Percentiles rank a stretch among this genome's conserved stretches.
Evolutionary conservation across 345 rosid genomes (phyloP).

Genomic region (Citrus inodora): DNA sequence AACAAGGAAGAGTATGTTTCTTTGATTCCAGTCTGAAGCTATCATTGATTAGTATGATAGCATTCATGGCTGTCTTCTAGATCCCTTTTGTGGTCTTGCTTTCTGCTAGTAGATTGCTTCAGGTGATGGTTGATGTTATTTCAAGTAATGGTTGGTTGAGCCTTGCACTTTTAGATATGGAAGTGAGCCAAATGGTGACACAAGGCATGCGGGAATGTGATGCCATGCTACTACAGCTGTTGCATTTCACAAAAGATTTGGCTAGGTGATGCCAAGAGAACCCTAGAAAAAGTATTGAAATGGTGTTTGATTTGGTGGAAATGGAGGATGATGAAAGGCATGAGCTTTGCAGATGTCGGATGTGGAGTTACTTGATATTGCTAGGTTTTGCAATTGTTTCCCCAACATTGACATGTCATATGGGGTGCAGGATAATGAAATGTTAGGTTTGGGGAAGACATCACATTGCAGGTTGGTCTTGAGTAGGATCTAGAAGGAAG

Average conservation of each 20-base stretch:
- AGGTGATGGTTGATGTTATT: constrained; percentile 88
- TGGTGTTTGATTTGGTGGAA: constrained; percentile 80
- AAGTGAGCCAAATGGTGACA: constrained; percentile 92
- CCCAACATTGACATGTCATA: constrained; percentile 78
- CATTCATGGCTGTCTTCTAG: neutral
- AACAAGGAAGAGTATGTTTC: neutral
- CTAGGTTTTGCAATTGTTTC: constrained; percentile 77
- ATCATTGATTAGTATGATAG: neutral
- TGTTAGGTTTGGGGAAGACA: constrained; percentile 54
- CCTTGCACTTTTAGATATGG: constrained; percentile 90
- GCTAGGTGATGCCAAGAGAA: constrained; percentile 85
- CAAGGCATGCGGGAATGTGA: constrained; percentile 98
- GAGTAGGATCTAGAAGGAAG: constrained; percentile 82
- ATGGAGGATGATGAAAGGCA: constrained; percentile 86
- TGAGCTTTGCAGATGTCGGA: constrained; percentile 77
- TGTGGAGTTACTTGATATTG: constrained; percentile 66
- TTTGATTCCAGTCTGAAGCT: neutral
- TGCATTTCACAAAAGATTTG: constrained; percentile 79
- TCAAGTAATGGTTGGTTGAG: constrained; percentile 89
- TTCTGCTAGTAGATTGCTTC: constrained; percentile 72
- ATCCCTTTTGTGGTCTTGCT: constrained; percentile 12
- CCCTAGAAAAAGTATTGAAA: constrained; percentile 71
- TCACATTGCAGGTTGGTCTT: constrained; percentile 60
- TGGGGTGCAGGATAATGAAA: constrained; percentile 57
- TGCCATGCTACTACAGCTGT: constrained; percentile 88